Percentiles rank a stretch among this genome's conserved stretches.
phyloP scores from a whole-genome alignment of 495 filamentous ascomycete genomes.

The Glutinoglossum americanum region DNA sequence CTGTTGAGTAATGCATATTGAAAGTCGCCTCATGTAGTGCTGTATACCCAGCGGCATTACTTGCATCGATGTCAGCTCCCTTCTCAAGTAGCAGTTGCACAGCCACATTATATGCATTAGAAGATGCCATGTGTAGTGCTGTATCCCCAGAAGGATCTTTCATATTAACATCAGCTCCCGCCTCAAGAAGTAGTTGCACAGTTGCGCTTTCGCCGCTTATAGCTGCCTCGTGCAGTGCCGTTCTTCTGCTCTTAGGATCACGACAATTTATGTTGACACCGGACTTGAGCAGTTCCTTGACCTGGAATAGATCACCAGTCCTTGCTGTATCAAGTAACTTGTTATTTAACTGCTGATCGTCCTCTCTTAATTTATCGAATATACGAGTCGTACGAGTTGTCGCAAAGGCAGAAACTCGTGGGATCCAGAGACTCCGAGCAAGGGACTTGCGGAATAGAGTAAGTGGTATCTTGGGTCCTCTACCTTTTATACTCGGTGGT shows the following conservation, averaged over 20 bases:
- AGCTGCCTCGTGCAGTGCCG: neutral
- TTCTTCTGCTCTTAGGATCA: too few relatives aligned
- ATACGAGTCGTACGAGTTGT: too few relatives aligned
- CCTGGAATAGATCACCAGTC: too few relatives aligned
- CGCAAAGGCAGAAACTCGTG: too few relatives aligned
- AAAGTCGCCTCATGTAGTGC: neutral
- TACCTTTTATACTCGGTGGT: too few relatives aligned
- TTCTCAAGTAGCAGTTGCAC: constrained; percentile 4
- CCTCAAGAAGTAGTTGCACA: neutral
- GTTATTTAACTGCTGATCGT: neutral
- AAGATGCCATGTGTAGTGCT: constrained; percentile 7
- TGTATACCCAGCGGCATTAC: neutral
- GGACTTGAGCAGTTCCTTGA: neutral
- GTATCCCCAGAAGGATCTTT: constrained; percentile 1
- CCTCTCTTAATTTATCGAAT: neutral
- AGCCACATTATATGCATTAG: neutral
- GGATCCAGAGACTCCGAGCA: too few relatives aligned
- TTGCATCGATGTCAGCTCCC: constrained; percentile 4
- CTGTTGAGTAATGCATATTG: neutral
- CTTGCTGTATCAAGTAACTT: too few relatives aligned
- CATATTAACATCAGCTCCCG: neutral
- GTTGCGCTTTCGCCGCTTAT: neutral
- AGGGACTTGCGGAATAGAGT: too few relatives aligned
- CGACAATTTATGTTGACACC: neutral
- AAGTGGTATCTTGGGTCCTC: too few relatives aligned